Evolutionary conservation across 192 early-diverging fungal species (phyloP).

Genomic region (Backusella mclennaniae): DNA sequence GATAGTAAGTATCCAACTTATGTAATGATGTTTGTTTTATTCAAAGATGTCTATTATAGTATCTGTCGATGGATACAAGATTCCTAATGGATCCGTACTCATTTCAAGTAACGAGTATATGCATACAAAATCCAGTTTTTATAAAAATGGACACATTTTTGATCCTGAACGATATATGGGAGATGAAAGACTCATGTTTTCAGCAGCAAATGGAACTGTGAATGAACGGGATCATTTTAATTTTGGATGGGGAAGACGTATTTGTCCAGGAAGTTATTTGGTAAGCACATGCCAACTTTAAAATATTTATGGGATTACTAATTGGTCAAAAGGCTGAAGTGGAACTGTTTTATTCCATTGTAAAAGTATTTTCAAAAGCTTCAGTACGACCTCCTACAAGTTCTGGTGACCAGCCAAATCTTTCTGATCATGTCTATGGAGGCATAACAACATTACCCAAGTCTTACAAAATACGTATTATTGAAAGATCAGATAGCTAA

Average conservation of each 20-base stretch:
- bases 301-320: no score
- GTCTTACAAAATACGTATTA: neutral
- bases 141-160: slow-evolving; percentile 44
- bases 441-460: neutral
- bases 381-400: neutral
- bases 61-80: slow-evolving; percentile 37
- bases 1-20: neutral
- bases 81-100: slow-evolving; percentile 46
- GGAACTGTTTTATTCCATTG: neutral
- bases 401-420: neutral
- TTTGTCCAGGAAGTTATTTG: neutral
- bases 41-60: neutral
- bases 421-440: neutral
- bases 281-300: neutral
- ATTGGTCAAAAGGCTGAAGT: neutral
- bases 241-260: slow-evolving; percentile 22
- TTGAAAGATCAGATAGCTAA: neutral
- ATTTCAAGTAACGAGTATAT: slow-evolving; percentile 48
- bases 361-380: neutral
- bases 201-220: slow-evolving; percentile 14
- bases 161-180: slow-evolving; percentile 40
- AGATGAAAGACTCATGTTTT: neutral
- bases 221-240: slow-evolving; percentile 14
- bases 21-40: no score
- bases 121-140: slow-evolving; percentile 33